Base-by-base conservation (phyloP, 1,139 yeast genomes). In the Candida sanyaensis region DNA sequence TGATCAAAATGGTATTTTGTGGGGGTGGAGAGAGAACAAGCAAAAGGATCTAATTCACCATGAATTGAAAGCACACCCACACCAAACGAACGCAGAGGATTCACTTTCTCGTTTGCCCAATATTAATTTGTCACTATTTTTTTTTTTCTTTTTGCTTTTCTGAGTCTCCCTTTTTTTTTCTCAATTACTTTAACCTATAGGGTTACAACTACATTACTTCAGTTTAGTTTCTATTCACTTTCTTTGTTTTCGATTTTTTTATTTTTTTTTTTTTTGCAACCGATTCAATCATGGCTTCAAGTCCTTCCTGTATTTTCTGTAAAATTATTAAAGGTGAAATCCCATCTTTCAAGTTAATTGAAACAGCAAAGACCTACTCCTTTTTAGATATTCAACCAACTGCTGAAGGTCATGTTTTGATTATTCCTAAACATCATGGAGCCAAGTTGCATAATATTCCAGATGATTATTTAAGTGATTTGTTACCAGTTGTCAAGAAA, bases 371-470 rank as follows among this genome's bases (percentile, higher is more conserved):
- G 59, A 73, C 88, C 4, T 88, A 83, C 63, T 89, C 97, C 0
- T 93, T 92, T 65, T 77, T 93, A 63, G 99, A 92, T 62, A 91
- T 92, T 61, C 92, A 89, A 59, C 98, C 99, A 52, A 88, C 92
- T 9, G 77, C 96, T 8, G 81, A 82, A 58, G 97, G 96, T 37
- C 99, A 92, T 65, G 82, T 95, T 34, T 74, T 92, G 60, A 81
- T 92, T 44, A 90, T 92, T 56, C 98, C 98, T 52, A 92, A 92
- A 67, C 80, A 81, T 66, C 97, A 91, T 64, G 98, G 97, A 32
- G 96, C 89, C 42, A 89, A 87, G 68, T 77, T 92, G 54, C 98
- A 92, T 74, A 84, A 90, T 63, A 74, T 92, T 50, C 97, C 98
- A 10, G 97, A 92, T 66, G 97, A 91, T 56, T 83, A 88, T 61